phyloP scores from a whole-genome alignment of 768 basidiomycete genomes.

The Lentinus brumalis region DNA sequence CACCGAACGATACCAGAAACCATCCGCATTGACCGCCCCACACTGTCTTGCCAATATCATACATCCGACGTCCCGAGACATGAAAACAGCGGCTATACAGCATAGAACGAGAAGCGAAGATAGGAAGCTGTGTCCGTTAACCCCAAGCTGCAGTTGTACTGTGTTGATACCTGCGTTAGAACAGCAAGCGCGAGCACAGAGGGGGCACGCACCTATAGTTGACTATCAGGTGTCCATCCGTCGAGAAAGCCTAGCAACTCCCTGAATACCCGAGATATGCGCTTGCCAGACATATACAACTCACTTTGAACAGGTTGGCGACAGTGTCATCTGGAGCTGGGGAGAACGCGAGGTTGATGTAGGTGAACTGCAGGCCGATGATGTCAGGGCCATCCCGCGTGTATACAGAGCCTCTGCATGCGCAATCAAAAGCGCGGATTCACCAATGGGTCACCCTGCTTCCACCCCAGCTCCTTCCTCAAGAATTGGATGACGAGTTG shows the following conservation, averaged over 20 bases:
- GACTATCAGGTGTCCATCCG: slow-evolving; percentile 65
- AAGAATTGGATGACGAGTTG: slow-evolving; percentile 95
- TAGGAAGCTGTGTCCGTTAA: slow-evolving; percentile 24
- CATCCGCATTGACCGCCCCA: too few species aligned
- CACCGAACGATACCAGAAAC: too few species aligned
- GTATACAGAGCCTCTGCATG: too few species aligned
- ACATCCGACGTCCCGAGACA: background rate
- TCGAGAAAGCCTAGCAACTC: slow-evolving; percentile 51
- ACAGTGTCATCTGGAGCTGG: slow-evolving; percentile 79
- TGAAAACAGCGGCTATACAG: background rate
- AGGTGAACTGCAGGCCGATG: slow-evolving; percentile 55
- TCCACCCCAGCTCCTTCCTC: slow-evolving; percentile 87
- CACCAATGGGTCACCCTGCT: slow-evolving; percentile 83
- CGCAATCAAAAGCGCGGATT: slow-evolving; percentile 23
- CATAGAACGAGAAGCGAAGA: background rate
- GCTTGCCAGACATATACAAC: slow-evolving; percentile 4
- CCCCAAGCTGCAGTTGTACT: slow-evolving; percentile 67
- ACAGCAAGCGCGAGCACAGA: background rate
- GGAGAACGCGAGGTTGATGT: slow-evolving; percentile 77
- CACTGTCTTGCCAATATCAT: background rate
- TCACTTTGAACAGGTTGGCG: slow-evolving; percentile 66
- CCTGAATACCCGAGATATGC: background rate
- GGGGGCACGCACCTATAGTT: slow-evolving; percentile 55
- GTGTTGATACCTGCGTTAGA: slow-evolving; percentile 2
- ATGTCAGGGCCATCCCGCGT: background rate